A percentile compares a stretch with the other conserved stretches of the same genome.
Evolutionary conservation across 306 rosid species (phyloP).

Genomic region (Vicia faba): DNA sequence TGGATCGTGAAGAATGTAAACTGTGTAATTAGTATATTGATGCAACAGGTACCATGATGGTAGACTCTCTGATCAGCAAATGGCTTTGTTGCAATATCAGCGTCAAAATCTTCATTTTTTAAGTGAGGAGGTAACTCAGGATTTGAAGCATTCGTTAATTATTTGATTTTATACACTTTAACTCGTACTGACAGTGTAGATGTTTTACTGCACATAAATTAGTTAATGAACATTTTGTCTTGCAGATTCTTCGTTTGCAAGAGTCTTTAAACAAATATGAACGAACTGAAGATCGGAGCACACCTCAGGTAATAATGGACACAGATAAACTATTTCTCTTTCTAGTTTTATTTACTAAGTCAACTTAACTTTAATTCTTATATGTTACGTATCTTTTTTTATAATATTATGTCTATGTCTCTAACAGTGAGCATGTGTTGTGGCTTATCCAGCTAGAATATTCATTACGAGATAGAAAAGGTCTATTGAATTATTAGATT

Average conservation of each 20-base stretch:
- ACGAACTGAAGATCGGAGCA: constrained; percentile 79
- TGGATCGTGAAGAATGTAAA: constrained; percentile 8
- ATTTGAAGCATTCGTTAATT: constrained; percentile 35
- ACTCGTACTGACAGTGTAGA: constrained; percentile 13
- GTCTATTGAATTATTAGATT: constrained; percentile 13
- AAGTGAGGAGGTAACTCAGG: constrained; percentile 83
- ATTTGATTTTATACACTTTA: constrained; percentile 23
- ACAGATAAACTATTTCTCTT: constrained; percentile 20
- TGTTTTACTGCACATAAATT: constrained; percentile 26
- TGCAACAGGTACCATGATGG: constrained; percentile 81
- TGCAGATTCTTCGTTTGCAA: constrained; percentile 91
- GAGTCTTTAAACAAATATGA: constrained; percentile 90
- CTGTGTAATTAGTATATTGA: constrained; percentile 38
- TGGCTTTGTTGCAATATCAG: constrained; percentile 99
- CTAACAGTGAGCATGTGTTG: not conserved
- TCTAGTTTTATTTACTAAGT: constrained; percentile 8
- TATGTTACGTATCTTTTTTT: not conserved
- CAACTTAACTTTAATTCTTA: constrained; percentile 17
- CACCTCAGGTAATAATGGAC: constrained; percentile 75
- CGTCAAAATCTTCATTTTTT: constrained; percentile 97
- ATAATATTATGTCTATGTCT: not conserved
- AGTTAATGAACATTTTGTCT: constrained; percentile 32
- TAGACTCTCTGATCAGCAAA: constrained; percentile 97
- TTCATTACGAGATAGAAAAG: constrained; percentile 4
- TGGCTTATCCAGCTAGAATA: constrained; percentile 24